Base-by-base conservation (phyloP, 2,329 filamentous ascomycete species). In the Phoma sp. region DNA sequence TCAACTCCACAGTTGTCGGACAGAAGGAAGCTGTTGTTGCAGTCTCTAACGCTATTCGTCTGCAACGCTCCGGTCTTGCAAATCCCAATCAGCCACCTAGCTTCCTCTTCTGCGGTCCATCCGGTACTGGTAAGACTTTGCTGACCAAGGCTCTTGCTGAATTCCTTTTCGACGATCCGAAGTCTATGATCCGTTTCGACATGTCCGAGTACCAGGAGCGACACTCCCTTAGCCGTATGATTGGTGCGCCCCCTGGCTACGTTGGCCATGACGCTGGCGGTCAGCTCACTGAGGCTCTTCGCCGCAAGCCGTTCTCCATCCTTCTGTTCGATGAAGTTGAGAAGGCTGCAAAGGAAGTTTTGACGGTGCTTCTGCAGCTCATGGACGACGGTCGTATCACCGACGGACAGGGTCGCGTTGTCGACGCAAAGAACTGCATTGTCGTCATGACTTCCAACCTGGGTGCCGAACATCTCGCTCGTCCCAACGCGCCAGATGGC, bases 201-300 rank as follows among this genome's bases (percentile, higher is more conserved):
- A 99, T 99, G 95, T 98, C 93, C 4, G 95, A 99, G 77, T 99
- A 99, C 76, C 96, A 99, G 77, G 95, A 99, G 77, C 89, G 93
- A 4, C 95, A 99, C 75, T 89, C 93, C 0, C 85, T 99, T 11
- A 96, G 91, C 73, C 87, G 95, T 57, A 97, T 99, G 91, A 99
- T 99, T 66, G 95, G 95, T 73, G 93, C 95, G 18, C 95, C 95
- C 18, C 95, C 95, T 4, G 95, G 95, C 60, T 99, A 99, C 65
- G 93, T 99, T 55, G 95, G 95, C 13, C 93, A 99, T 73, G 95
- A 99, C 70, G 87, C 95, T 29, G 95, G 95, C 65, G 95, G 95
- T 47, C 95, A 99, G 75, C 85, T 99, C 48, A 99, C 95, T 0
- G 95, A 99, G 79, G 90, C 90, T 24, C 87, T 99, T 18, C 91